Evolutionary conservation across 352 stramenopile species (phyloP).

Genomic region (Phytophthora brassicae): DNA sequence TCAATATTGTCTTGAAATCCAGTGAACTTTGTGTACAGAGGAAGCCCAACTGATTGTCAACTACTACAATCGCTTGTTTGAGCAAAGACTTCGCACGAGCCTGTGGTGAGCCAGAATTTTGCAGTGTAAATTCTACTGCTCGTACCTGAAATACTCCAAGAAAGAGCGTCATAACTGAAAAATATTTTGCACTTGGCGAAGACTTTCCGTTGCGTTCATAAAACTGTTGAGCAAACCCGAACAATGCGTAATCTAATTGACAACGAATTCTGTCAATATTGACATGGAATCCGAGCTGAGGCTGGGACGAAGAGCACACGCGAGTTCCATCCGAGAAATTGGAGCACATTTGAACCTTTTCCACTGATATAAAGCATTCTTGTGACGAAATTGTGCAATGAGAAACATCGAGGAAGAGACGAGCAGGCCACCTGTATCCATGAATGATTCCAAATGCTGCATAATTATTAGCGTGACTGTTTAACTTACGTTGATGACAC

Average conservation of each 20-base stretch:
- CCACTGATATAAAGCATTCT: constrained; percentile 40
- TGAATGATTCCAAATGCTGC: neutral
- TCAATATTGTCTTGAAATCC: constrained; percentile 56
- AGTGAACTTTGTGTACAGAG: constrained; percentile 54
- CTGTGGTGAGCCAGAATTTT: constrained; percentile 10
- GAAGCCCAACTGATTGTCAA: constrained; percentile 60
- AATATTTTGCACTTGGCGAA: neutral
- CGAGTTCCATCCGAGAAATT: constrained; percentile 56
- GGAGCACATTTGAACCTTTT: constrained; percentile 41
- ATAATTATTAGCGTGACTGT: neutral
- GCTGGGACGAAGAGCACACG: constrained; percentile 46
- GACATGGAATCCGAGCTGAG: constrained; percentile 49
- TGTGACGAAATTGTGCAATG: constrained; percentile 28
- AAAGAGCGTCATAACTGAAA: constrained; percentile 36
- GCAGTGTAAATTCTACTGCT: constrained; percentile 55
- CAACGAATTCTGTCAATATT: constrained; percentile 47
- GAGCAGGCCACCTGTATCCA: constrained; percentile 15
- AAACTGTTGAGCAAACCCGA: constrained; percentile 21
- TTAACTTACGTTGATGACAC: constrained; percentile 28
- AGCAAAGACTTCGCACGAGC: constrained; percentile 49
- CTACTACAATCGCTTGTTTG: constrained; percentile 54
- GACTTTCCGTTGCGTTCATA: constrained; percentile 2
- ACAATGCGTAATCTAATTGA: constrained; percentile 36
- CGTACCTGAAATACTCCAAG: constrained; percentile 54
- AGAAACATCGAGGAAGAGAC: constrained; percentile 45